Percentiles rank a stretch among this genome's conserved stretches.
Evolutionary conservation across 1,284 basidiomycete species (phyloP).

Genomic region (Melampsora larici-populina): DNA sequence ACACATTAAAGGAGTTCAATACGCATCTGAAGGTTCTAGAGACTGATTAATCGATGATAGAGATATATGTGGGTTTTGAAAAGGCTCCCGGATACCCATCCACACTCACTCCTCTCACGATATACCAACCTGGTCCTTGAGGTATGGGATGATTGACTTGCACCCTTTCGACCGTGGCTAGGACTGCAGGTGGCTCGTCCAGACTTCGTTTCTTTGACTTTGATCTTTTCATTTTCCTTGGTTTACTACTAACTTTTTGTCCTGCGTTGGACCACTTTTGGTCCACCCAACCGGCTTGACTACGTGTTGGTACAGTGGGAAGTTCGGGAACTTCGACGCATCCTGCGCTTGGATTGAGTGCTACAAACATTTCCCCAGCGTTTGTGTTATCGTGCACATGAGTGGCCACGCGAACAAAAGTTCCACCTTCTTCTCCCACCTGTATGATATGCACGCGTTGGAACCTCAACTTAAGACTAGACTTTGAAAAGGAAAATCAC

Average conservation of each 20-base stretch:
- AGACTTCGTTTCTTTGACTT: neutral
- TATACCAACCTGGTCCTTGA: neutral
- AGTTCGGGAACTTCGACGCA: neutral
- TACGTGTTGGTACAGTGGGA: neutral
- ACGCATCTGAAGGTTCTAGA: no score
- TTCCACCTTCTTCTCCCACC: neutral
- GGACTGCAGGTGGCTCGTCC: no score
- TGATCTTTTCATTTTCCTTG: neutral
- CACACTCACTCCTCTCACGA: neutral
- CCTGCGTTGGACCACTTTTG: neutral
- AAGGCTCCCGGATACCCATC: neutral
- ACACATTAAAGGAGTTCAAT: no score
- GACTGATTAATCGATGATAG: no score
- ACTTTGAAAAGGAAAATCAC: neutral
- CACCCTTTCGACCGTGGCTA: neutral
- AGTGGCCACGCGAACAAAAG: neutral
- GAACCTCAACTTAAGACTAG: neutral
- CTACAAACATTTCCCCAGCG: neutral
- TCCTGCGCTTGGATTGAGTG: no score
- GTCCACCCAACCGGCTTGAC: neutral
- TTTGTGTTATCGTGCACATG: neutral
- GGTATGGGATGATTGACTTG: neutral
- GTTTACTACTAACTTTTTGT: neutral
- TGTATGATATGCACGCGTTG: neutral
- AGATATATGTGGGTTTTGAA: neutral